These are phyloP conservation scores for Lachancea sp. DNA, from an alignment of 805 yeast genomes.

Conservation along the genomic window DNA sequence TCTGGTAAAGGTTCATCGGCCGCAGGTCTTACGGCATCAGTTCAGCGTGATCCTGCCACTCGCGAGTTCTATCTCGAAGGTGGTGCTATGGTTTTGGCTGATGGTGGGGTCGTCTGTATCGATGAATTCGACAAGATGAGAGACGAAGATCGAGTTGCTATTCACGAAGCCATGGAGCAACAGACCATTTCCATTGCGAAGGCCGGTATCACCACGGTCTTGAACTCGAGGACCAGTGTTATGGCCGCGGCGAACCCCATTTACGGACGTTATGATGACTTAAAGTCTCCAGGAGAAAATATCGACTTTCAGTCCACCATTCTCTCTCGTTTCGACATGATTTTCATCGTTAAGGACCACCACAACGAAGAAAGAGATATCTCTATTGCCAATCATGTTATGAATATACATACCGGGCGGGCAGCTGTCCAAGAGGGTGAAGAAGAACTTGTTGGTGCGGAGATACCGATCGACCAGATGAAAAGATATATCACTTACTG, in stretches of 20 bases:
- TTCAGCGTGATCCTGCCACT: slow-evolving; percentile 82
- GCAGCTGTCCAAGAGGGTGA: slow-evolving; percentile 36
- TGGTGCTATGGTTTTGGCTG: slow-evolving; percentile 99
- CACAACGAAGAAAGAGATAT: slow-evolving; percentile 82
- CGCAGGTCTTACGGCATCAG: slow-evolving; percentile 97
- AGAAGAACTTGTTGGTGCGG: slow-evolving; percentile 57
- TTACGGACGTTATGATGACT: slow-evolving; percentile 93
- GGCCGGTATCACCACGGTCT: slow-evolving; percentile 96
- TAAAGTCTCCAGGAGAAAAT: slow-evolving; percentile 95
- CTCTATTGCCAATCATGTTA: slow-evolving; percentile 88
- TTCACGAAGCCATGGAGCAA: slow-evolving; percentile 99
- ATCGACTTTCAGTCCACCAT: slow-evolving; percentile 97
- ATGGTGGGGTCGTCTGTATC: slow-evolving; percentile 98
- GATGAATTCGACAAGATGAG: slow-evolving; percentile 99
- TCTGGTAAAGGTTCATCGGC: slow-evolving; percentile 99
- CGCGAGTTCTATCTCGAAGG: slow-evolving; percentile 95
- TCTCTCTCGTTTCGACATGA: slow-evolving; percentile 97
- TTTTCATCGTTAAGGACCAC: slow-evolving; percentile 92
- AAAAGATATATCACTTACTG: slow-evolving; percentile 88
- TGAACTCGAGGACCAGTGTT: slow-evolving; percentile 93
- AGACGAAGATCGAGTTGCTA: slow-evolving; percentile 97
- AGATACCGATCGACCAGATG: slow-evolving; percentile 85
- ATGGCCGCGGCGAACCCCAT: slow-evolving; percentile 98
- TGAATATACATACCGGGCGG: slow-evolving; percentile 88
- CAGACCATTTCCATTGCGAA: slow-evolving; percentile 98